These are phyloP conservation scores for Phytophthora boehmeriae DNA, from an alignment of 352 stramenopile genomes.

Conservation along the genomic window DNA sequence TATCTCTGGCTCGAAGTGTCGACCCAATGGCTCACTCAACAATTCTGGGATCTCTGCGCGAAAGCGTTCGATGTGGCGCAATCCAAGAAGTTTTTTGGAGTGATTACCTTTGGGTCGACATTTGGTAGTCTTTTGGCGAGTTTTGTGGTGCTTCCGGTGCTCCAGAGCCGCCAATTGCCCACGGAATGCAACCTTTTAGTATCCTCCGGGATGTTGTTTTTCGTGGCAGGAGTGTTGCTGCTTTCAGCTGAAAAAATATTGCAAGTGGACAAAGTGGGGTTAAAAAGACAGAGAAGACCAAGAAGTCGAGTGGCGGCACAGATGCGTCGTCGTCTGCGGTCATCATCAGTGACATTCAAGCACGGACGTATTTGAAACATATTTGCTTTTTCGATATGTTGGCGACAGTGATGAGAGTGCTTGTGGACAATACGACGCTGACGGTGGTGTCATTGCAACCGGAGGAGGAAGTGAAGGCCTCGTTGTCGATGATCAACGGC, in stretches of 20 bases:
- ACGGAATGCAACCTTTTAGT: constrained; percentile 82
- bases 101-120: constrained; percentile 87
- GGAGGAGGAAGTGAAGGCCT: constrained; percentile 74
- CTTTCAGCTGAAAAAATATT: constrained; percentile 50
- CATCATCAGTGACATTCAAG: constrained; percentile 70
- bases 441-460: constrained; percentile 72
- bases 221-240: constrained; percentile 63
- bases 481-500: constrained; percentile 80
- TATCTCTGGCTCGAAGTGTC: constrained; percentile 87
- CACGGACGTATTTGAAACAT: constrained; percentile 80
- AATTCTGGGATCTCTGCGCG: constrained; percentile 89
- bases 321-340: constrained; percentile 37
- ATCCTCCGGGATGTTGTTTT: constrained; percentile 52
- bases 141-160: constrained; percentile 64
- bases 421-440: constrained; percentile 85
- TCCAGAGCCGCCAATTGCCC: constrained; percentile 56
- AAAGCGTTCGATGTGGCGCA: constrained; percentile 81
- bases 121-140: constrained; percentile 79
- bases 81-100: constrained; percentile 87
- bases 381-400: constrained; percentile 90
- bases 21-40: constrained; percentile 73
- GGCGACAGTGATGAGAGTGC: constrained; percentile 76
- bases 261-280: constrained; percentile 9
- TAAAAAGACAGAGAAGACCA: constrained; percentile 7
- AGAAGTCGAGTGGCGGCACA: constrained; percentile 4